Base-by-base conservation (phyloP, 2,329 filamentous ascomycete species). In the Podosphaera aphanis region DNA sequence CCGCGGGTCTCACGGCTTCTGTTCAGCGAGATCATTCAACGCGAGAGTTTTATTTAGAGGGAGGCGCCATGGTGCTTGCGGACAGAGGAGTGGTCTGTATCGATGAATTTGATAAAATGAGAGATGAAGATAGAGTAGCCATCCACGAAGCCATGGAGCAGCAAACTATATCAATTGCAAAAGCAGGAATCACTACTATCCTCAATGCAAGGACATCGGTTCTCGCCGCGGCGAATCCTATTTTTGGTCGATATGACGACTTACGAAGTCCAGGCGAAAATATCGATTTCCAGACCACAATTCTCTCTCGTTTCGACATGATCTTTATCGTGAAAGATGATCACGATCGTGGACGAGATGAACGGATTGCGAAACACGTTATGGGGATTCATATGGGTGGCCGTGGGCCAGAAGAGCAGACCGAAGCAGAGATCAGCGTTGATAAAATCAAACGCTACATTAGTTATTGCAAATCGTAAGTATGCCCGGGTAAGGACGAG, bases 141-240 rank as follows among this genome's bases (percentile, higher is more conserved):
- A 98, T 98, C 53, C 90, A 98, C 69, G 90, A 98, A 71, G 90
- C 90, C 48, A 98, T 98, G 90, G 90, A 98, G 61, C 90, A 98
- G 65, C 90, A 98, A 63, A 98, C 90, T 0, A 98, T 98, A 49
- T 95, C 90, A 10, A 95, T 98, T 55, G 90, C 90, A 51, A 95
- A 98, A 65, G 90, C 90, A 0, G 90, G 90, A 56, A 98, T 98
- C 59, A 98, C 90, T 0, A 98, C 90, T 0, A 95, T 98, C 51
- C 73, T 98, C 45, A 98, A 98, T 57, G 86, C 90, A 11, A 70
- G 90, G 57, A 98, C 90, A 1, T 94, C 86, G 0, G 90, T 98
- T 1, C 69, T 98, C 18, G 90, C 90, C 10, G 90, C 90, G 2
- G 90, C 90, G 37, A 98, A 98, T 61, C 90, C 90, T 0, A 90